A percentile compares a stretch with the other conserved stretches of the same genome.
Evolutionary conservation across 2,329 filamentous ascomycete species (phyloP).

Genomic region (Apiospora arundinis): DNA sequence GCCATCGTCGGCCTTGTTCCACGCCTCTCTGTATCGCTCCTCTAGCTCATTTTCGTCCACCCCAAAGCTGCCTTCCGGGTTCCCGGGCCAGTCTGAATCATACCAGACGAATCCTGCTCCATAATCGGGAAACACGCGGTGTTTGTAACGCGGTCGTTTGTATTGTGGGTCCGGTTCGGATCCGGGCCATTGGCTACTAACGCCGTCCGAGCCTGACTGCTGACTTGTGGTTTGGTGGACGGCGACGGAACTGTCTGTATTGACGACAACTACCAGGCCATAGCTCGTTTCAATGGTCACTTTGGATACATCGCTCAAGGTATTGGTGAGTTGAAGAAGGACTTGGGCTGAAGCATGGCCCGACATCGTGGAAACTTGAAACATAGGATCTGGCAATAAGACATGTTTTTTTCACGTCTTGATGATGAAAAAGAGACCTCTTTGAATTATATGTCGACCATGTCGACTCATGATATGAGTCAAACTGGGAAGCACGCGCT

Average conservation of each 20-base stretch:
- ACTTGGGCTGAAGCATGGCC: neutral
- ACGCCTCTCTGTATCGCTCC: constrained; percentile 19
- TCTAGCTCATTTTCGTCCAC: constrained; percentile 19
- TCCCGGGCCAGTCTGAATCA: neutral
- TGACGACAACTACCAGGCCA: neutral
- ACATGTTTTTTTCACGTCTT: too few relatives aligned
- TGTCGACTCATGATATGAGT: too few relatives aligned
- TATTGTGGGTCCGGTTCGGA: neutral
- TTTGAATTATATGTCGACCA: too few relatives aligned
- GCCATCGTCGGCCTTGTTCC: constrained; percentile 13
- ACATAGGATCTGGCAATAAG: too few relatives aligned
- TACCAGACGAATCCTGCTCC: neutral
- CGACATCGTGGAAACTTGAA: neutral
- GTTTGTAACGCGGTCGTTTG: neutral
- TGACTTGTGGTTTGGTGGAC: neutral
- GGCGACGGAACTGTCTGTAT: neutral
- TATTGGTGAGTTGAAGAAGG: neutral
- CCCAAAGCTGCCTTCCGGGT: constrained; percentile 3
- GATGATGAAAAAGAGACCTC: too few relatives aligned
- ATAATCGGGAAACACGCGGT: neutral
- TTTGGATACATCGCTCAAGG: neutral
- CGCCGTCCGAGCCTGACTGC: neutral
- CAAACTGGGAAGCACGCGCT: too few relatives aligned
- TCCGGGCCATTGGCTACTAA: too few relatives aligned
- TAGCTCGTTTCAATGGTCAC: neutral